Evolutionary conservation across 192 early-diverging fungal genomes (phyloP).

Genomic region (Cetraspora pellucida): DNA sequence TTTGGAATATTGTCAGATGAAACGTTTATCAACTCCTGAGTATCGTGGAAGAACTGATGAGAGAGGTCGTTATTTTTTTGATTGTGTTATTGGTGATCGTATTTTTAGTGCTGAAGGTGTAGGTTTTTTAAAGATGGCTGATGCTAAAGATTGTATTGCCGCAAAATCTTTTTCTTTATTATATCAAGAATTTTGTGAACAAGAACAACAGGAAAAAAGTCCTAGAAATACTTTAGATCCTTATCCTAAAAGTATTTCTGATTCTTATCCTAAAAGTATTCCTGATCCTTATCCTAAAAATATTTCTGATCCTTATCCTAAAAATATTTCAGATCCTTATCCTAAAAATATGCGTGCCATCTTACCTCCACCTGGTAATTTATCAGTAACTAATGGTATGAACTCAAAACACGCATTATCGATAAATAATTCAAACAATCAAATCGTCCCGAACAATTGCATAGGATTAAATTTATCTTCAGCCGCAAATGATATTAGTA

Average conservation of each 20-base stretch:
- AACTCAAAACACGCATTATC: background rate
- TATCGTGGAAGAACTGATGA: background rate
- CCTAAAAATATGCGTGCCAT: too few relatives aligned
- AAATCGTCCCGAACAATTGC: background rate
- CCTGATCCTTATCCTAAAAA: too few relatives aligned
- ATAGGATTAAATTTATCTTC: background rate
- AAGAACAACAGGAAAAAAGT: background rate
- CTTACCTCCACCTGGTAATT: background rate
- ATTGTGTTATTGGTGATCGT: background rate
- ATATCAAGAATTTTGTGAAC: background rate
- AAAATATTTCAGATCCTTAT: too few relatives aligned
- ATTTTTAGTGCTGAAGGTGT: background rate
- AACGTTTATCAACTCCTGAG: background rate
- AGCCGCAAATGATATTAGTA: background rate
- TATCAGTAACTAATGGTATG: background rate
- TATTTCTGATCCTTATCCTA: too few relatives aligned
- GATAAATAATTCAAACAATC: background rate
- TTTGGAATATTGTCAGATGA: conserved; percentile 12
- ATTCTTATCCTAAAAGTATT: background rate
- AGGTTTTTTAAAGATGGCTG: background rate
- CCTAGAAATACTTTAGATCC: background rate
- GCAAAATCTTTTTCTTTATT: background rate
- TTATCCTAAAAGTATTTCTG: too few relatives aligned
- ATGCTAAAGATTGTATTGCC: conserved; percentile 14
- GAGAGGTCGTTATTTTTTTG: background rate